Conservation (phyloP, 192 early-diverging fungal genomes). For the Podila minutissima region DNA sequence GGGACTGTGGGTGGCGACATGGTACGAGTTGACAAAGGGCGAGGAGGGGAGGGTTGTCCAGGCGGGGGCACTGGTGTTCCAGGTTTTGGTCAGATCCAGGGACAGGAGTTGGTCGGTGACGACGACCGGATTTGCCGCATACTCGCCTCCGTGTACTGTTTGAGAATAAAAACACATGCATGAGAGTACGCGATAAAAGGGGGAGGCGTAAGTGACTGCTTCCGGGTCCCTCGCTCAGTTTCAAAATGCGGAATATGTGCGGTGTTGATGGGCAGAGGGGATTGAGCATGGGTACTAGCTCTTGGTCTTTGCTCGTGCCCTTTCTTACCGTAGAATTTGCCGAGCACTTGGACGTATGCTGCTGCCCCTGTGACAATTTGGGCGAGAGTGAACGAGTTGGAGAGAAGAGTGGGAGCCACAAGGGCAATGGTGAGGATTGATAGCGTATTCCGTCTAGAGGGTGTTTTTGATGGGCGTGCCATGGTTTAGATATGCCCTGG, state of each 20-base stretch:
- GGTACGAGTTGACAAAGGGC: constrained; percentile 3
- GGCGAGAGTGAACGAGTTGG: not conserved
- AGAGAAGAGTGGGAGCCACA: not conserved
- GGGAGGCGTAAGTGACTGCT: no score
- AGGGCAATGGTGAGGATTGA: no score
- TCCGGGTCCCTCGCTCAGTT: no score
- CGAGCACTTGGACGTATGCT: not conserved
- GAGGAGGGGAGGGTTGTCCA: not conserved
- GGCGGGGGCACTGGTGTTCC: not conserved
- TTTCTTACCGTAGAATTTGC: not conserved
- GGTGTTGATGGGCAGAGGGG: no score
- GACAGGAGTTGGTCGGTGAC: not conserved
- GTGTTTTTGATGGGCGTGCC: no score
- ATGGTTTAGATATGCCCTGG: no score
- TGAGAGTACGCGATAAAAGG: no score
- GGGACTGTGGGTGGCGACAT: not conserved
- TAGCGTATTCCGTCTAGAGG: not conserved
- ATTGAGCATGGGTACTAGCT: no score
- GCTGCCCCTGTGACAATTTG: not conserved
- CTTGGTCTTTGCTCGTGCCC: no score
- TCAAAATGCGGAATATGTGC: no score
- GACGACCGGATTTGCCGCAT: no score
- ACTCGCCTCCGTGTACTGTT: not conserved
- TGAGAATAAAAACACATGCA: no score
- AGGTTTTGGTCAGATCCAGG: not conserved